Base-by-base conservation (phyloP, 306 rosid genomes). In the Quercus robur region DNA sequence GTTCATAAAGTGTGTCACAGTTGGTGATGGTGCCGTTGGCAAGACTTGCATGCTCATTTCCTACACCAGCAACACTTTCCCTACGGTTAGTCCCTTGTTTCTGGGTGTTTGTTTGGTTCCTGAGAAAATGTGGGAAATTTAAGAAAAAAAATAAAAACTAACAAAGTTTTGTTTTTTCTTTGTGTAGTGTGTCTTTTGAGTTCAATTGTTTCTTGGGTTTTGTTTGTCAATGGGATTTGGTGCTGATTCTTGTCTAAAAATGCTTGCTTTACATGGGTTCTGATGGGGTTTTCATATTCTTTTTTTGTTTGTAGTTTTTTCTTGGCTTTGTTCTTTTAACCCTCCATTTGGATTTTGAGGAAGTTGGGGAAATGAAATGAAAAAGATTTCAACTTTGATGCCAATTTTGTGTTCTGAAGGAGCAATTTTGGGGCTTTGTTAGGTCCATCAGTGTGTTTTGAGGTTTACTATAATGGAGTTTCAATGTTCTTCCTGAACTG, bases 41-140 rank as follows among this genome's bases (percentile, higher is more conserved):
- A 92, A 94, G 84, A 94, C 98, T 78, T 94, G 98, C 86, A 91
- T 94, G 98, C 98, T 92, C 74, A 94, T 94, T 83, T 94, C 98
- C 72, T 92, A 94, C 83, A 94, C 98, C 82, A 94, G 97, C 91
- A 94, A 92, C 86, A 94, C 98, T 84, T 92, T 94, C 87, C 98
- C 97, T 28, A 92, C 97, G 85, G 98, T 92, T 18, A 79, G 90
- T 75, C 19, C 19, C 68, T 59, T 17, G 5, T 62, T 8, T 71
- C 58, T 49, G 54, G 54, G 35, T 56, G 15, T 57, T 64, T 84
- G 59, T 83, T 71, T 82, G 73, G 31, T 18, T 26, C 55, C 56
- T 33, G 18, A 61, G 73, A 80, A 78, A 74, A 21, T 62, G 20
- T 64, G 58, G 18, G 3, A 7, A 5, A n/a, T 72, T 18, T 3